Percentiles rank a stretch among this genome's conserved stretches.
These are phyloP conservation scores for Suillus clintonianus DNA, from an alignment of 768 basidiomycete genomes.

Conservation along the genomic window DNA sequence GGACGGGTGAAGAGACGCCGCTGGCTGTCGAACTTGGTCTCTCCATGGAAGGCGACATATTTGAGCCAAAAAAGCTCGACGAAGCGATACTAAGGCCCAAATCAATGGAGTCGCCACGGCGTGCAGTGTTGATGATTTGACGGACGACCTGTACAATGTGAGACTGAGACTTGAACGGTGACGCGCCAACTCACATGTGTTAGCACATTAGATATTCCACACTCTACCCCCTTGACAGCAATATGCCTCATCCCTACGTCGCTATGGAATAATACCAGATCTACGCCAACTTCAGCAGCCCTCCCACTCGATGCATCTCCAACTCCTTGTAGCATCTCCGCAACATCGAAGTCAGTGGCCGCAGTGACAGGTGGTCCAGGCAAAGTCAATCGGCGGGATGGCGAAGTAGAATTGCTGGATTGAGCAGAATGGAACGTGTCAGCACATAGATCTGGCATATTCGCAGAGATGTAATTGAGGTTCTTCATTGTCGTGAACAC, in stretches of 20 bases:
- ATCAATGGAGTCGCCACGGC: conserved; percentile 79
- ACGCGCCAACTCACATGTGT: conserved; percentile 68
- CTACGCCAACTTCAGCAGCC: conserved; percentile 82
- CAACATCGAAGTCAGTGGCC: conserved; percentile 85
- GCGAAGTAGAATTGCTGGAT: conserved; percentile 7
- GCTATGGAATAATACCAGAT: conserved; percentile 88
- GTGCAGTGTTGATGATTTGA: conserved; percentile 74
- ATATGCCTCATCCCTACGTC: conserved; percentile 88
- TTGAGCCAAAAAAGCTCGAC: conserved; percentile 19
- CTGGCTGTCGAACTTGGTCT: conserved; percentile 20
- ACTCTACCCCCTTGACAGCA: conserved; percentile 83
- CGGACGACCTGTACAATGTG: conserved; percentile 65
- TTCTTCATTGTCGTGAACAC: conserved; percentile 92
- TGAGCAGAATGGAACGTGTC: conserved; percentile 5
- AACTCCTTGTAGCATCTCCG: conserved; percentile 85
- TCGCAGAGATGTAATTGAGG: conserved; percentile 91
- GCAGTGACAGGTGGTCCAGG: conserved; percentile 12
- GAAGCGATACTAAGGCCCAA: conserved; percentile 69
- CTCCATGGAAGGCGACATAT: conserved; percentile 28
- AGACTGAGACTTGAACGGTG: conserved; percentile 14
- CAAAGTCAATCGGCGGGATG: background rate
- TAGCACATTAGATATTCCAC: conserved; percentile 77
- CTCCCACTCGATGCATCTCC: conserved; percentile 86
- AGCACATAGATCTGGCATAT: conserved; percentile 52
- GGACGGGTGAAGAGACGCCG: conserved; percentile 25